Base-by-base conservation (phyloP, 805 yeast species). In the Candida succiphila region DNA sequence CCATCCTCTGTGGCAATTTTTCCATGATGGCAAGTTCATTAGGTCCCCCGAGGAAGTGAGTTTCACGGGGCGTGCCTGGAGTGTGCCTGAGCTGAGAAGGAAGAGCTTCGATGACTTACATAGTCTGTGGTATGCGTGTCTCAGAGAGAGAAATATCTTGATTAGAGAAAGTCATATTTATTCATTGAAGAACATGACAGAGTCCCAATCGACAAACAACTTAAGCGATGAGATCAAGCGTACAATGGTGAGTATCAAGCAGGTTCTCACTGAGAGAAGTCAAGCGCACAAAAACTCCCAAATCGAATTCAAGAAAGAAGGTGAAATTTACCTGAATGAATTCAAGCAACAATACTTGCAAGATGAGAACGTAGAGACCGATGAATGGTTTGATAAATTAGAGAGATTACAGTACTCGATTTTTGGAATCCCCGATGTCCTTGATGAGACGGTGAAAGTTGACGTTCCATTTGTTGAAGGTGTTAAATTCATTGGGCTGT, bases 1-100 rank as follows among this genome's bases (percentile, higher is more conserved):
- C 53, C 98, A 92, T 58, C 98, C 97, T 21, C 66, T 92, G 42
- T 92, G 96, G 95, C 88, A 83, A 47, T 92, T 92, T 54, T 92
- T 89, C 62, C 52, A 54, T 42, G 69, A 82, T 26, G 66, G 76
- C 37, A 65, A 69, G 46, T 74, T 77, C 38, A 59, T 82, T 38
- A 71, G 96, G 45, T 52, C 64, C 2, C 57, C 69, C 3, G 72
- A 65, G 2, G 83, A 78, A 17, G 48, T 75, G 20, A 63, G 70
- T 32, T 51, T 56, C 20, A 60, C 63, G 8, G 78, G 92, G 13
- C 69, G 95, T 46, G 63, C 92, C 4, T 92, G 98, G 98, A 61
- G 80, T 5, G 67, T 87, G 34, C 80, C 86, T 4, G 97, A 89
- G 53, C 70, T 92, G 46, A 76, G 98, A 54, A 71, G 94, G 40